These are phyloP conservation scores for Orbilia quercus DNA, from an alignment of 2,329 filamentous ascomycete genomes.

Conservation along the genomic window DNA sequence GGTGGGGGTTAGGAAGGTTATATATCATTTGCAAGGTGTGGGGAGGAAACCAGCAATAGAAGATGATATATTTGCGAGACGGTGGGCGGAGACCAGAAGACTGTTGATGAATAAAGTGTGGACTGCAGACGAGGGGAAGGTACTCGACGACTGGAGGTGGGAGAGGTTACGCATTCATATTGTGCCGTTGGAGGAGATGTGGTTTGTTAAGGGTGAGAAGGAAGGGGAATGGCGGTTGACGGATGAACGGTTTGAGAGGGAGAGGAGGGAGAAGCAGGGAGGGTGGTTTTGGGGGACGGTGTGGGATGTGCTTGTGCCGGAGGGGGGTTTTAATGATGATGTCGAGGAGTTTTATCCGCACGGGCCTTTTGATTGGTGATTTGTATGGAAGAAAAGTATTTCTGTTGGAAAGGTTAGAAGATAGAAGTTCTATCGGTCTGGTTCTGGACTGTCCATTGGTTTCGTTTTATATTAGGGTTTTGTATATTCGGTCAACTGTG, in stretches of 20 bases:
- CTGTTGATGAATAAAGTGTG: background rate
- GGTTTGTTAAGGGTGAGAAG: constrained; percentile 10
- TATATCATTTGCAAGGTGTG: constrained; percentile 15
- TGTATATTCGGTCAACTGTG: too few species aligned
- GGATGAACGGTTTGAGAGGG: background rate
- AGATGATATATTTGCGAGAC: background rate
- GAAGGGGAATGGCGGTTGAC: constrained; percentile 10
- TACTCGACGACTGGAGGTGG: constrained; percentile 3
- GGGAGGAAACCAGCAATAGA: background rate
- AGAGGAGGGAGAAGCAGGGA: constrained; percentile 1
- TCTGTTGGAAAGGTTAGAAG: too few species aligned
- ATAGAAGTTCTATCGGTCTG: too few species aligned
- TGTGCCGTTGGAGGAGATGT: constrained; percentile 15
- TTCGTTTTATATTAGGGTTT: too few species aligned
- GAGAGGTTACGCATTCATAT: constrained; percentile 2
- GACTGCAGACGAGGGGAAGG: background rate
- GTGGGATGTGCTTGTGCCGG: background rate
- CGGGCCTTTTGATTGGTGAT: background rate
- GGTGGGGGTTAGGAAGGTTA: background rate
- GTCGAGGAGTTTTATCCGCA: background rate
- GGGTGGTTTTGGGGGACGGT: background rate
- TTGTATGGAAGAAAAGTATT: background rate
- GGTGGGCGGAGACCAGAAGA: background rate
- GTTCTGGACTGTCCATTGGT: too few species aligned
- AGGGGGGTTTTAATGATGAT: background rate